These are phyloP conservation scores for Schizonepeta tenuifolia DNA, from an alignment of 257 asterid species.

Conservation along the genomic window DNA sequence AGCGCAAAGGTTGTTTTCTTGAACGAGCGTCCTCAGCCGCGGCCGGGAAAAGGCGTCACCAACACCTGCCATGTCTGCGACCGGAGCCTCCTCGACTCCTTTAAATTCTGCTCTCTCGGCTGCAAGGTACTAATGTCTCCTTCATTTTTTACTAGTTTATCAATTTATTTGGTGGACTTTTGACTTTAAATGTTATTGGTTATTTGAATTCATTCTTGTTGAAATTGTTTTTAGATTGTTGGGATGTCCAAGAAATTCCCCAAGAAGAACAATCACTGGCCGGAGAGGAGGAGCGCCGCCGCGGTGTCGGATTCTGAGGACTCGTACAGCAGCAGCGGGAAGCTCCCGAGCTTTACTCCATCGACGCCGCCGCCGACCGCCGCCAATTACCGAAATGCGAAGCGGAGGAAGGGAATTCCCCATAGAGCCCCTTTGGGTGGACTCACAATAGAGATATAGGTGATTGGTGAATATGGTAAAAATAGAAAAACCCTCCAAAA, in stretches of 20 bases:
- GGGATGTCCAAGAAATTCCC: slow-evolving; percentile 58
- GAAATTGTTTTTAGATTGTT: slow-evolving; percentile 77
- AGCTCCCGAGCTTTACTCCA: slow-evolving; percentile 63
- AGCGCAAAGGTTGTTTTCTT: slow-evolving; percentile 88
- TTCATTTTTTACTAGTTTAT: too few relatives aligned
- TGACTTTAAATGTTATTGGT: background rate
- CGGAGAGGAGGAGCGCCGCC: slow-evolving; percentile 40
- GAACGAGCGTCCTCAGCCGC: slow-evolving; percentile 88
- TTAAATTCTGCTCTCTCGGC: slow-evolving; percentile 88
- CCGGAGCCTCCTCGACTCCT: slow-evolving; percentile 84
- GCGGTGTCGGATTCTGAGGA: slow-evolving; percentile 58
- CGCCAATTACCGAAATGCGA: slow-evolving; percentile 56
- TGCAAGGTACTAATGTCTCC: slow-evolving; percentile 61
- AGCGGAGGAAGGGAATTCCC: slow-evolving; percentile 87
- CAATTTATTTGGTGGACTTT: too few relatives aligned
- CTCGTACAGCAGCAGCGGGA: slow-evolving; percentile 51
- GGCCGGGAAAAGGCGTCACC: slow-evolving; percentile 92
- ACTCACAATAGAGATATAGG: slow-evolving; percentile 39
- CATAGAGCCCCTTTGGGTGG: slow-evolving; percentile 92
- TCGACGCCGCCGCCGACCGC: slow-evolving; percentile 85
- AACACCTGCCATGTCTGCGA: slow-evolving; percentile 85
- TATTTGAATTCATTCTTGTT: too few relatives aligned
- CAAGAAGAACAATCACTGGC: slow-evolving; percentile 41
- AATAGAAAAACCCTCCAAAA: background rate
- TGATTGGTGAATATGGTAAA: too few relatives aligned